Conservation (phyloP, 306 rosid genomes). For the Comarum palustre region DNA sequence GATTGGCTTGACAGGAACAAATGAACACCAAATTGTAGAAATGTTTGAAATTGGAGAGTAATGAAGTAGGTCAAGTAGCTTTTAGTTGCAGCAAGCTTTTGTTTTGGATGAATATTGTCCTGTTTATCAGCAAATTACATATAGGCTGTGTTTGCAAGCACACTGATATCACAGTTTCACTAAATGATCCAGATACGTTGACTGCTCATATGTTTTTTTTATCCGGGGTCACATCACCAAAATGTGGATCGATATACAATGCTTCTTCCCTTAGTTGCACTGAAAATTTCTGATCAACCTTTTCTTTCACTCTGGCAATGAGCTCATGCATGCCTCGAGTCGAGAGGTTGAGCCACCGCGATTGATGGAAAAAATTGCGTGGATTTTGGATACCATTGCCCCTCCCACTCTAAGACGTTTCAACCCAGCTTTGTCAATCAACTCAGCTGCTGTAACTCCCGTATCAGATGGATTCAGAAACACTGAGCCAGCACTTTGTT, state of each 20-base stretch:
- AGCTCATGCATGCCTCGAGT: constrained; percentile 38
- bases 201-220: constrained; percentile 1
- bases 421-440: constrained; percentile 30
- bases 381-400: constrained; percentile 32
- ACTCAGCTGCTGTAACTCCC: constrained; percentile 24
- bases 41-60: not conserved
- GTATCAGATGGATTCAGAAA: constrained; percentile 27
- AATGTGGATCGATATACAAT: constrained; percentile 3
- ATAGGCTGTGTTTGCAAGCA: constrained; percentile 3
- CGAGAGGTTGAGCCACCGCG: constrained; percentile 32
- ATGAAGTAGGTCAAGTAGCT: not conserved
- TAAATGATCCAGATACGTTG: constrained; percentile 4
- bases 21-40: constrained; percentile 20
- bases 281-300: constrained; percentile 27
- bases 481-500: constrained; percentile 32
- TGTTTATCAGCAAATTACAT: not conserved
- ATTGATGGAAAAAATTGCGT: constrained; percentile 30
- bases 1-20: constrained; percentile 78
- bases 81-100: not conserved
- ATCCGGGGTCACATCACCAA: constrained; percentile 1
- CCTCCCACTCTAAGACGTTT: constrained; percentile 34
- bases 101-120: not conserved
- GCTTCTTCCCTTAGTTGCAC: constrained; percentile 30
- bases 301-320: constrained; percentile 27
- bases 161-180: constrained; percentile 15